Evolutionary conservation across 768 basidiomycete genomes (phyloP).

Genomic region (Tricholoma bakamatsutake): DNA sequence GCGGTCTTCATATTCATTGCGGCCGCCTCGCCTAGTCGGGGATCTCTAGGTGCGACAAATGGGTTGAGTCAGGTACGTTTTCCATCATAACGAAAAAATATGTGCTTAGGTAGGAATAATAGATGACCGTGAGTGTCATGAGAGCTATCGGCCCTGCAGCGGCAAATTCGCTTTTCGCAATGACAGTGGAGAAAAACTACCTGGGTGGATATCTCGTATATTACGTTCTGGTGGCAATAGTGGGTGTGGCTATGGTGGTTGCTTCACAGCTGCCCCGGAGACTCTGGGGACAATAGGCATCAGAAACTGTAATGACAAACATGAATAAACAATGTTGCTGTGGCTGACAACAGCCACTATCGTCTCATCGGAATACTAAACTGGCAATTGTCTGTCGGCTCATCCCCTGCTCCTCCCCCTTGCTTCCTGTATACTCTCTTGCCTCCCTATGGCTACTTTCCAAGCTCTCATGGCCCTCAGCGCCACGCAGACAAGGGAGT

Average conservation of each 20-base stretch:
- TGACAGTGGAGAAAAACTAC: conserved; percentile 46
- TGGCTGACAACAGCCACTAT: conserved; percentile 12
- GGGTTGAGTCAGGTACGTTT: conserved; percentile 29
- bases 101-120: not conserved
- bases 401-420: conserved; percentile 1
- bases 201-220: conserved; percentile 53
- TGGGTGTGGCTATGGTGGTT: conserved; percentile 22
- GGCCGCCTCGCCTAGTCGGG: conserved; percentile 58
- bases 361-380: conserved; percentile 1
- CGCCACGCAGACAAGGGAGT: conserved; percentile 55
- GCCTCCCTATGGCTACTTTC: conserved; percentile 41
- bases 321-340: conserved; percentile 5
- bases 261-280: conserved; percentile 30
- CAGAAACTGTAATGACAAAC: not conserved
- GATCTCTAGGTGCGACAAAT: conserved; percentile 68
- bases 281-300: conserved; percentile 11
- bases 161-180: conserved; percentile 58
- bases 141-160: conserved; percentile 51
- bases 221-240: conserved; percentile 25
- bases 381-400: conserved; percentile 9
- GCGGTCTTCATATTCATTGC: conserved; percentile 68
- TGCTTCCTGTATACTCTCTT: conserved; percentile 5
- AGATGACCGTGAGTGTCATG: conserved; percentile 36
- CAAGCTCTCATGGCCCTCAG: conserved; percentile 65
- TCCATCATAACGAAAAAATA: not conserved